Evolutionary conservation across 768 basidiomycete species (phyloP), one percentile per base, ranked within the genome.

Genomic region (Chalciporus pseudorubinellus): DNA sequence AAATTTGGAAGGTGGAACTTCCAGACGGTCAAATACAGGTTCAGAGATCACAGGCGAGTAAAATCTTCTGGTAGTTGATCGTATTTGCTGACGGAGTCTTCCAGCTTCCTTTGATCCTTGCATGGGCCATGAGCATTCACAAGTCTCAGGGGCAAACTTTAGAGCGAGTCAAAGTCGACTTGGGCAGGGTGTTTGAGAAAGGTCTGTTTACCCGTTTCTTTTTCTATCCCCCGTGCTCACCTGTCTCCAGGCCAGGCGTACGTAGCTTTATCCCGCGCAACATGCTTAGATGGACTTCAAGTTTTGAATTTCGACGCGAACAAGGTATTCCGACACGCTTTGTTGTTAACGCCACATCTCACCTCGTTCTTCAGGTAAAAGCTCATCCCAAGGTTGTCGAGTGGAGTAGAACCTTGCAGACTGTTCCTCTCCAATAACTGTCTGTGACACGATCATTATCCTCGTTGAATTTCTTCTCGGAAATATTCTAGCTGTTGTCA

Each of bases 41-140:
- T 13, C 83, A 80, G 51, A 74, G 95, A 58, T 76, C 74, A 3
- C 95, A 98, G 81, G 91, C 94, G 48, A 22, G 78, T 67, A 34
- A 43, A 19, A 13, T 42, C 16, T 26, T 26, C 7, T 26, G 26
- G 21, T 42, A 5, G 7, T 13, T 38, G 22, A 20, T 20, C 2
- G 8, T 16, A 9, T 39, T 50, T 48, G 6, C 44, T 55, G 31
- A 61, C n/a, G 3, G 38, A 14, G 1, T 47, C 9, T n/a, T 39
- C 13, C 58, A 95, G 91, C 67, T 95, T 2, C 92, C 92, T 0
- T 66, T 98, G 21, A 94, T 97, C 52, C 77, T 95, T 34, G 80
- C 95, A 0, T 98, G 95, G 95, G 95, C 95, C 0, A 95, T 98
- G 92, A 91, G 88, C 42, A 98, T 98, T 56, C 97, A 99, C 70